These are phyloP conservation scores for Neospermospora avenae DNA, from an alignment of 2,329 filamentous ascomycete genomes.

Conservation along the genomic window DNA sequence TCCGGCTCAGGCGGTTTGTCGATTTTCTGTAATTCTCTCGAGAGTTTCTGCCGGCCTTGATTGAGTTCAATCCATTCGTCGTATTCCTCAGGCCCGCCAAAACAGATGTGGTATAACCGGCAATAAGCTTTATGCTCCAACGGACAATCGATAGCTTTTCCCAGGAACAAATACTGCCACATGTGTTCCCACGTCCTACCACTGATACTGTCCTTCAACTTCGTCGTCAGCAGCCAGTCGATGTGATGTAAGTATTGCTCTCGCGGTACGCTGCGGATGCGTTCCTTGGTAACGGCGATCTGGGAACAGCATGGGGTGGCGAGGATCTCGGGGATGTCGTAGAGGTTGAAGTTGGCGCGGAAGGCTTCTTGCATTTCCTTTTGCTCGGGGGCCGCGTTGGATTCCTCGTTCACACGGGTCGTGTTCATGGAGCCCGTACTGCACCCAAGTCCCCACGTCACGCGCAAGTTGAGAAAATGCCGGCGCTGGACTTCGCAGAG, in stretches of 20 bases:
- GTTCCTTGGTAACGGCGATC: constrained; percentile 56
- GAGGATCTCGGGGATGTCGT: constrained; percentile 45
- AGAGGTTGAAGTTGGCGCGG: constrained; percentile 24
- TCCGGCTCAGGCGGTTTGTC: not conserved
- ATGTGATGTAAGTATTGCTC: constrained; percentile 54
- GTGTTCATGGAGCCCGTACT: constrained; percentile 40
- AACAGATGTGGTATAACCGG: constrained; percentile 28
- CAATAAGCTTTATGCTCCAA: constrained; percentile 29
- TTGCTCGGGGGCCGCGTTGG: constrained; percentile 12
- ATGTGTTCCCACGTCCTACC: constrained; percentile 62
- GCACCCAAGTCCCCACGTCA: constrained; percentile 55
- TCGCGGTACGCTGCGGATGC: constrained; percentile 45
- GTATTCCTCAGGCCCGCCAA: constrained; percentile 25
- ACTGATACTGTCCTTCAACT: constrained; percentile 50
- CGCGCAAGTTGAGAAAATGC: constrained; percentile 59
- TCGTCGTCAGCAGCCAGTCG: constrained; percentile 55
- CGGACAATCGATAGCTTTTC: constrained; percentile 26
- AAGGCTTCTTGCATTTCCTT: constrained; percentile 26
- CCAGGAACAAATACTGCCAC: constrained; percentile 48
- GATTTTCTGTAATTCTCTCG: constrained; percentile 16
- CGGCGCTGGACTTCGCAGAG: constrained; percentile 43
- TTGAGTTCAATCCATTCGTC: constrained; percentile 23
- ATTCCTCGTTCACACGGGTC: constrained; percentile 19
- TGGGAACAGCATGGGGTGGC: constrained; percentile 62
- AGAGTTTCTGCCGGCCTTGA: constrained; percentile 14